Evolutionary conservation across 2,329 filamentous ascomycete species (phyloP).

Genomic region (Fusarium sp.): DNA sequence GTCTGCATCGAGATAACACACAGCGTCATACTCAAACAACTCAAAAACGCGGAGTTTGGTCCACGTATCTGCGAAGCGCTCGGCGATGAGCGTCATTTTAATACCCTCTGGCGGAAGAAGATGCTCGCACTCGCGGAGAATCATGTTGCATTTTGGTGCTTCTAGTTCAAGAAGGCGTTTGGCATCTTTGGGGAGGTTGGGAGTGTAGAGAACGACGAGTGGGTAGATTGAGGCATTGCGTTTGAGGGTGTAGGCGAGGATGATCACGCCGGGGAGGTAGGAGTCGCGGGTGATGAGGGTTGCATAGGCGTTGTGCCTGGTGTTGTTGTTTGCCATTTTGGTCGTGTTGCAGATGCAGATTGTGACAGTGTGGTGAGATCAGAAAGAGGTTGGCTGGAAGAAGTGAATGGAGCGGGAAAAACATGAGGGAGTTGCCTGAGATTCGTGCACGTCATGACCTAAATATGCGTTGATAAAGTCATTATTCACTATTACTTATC

Average conservation of each 20-base stretch:
- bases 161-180: slow-evolving; percentile 28
- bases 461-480: slow-evolving; percentile 12
- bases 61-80: slow-evolving; percentile 40
- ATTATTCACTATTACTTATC: not conserved
- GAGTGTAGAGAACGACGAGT: slow-evolving; percentile 36
- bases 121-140: slow-evolving; percentile 22
- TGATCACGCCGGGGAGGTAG: slow-evolving; percentile 39
- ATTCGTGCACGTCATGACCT: slow-evolving; percentile 29
- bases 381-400: not conserved
- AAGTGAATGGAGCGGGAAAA: not conserved
- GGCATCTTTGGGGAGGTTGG: slow-evolving; percentile 15
- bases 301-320: slow-evolving; percentile 36
- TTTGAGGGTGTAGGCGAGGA: slow-evolving; percentile 39
- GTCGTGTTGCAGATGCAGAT: slow-evolving; percentile 2
- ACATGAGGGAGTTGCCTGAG: not conserved
- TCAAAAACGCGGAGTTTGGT: slow-evolving; percentile 40
- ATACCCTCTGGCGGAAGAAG: slow-evolving; percentile 27
- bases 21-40: slow-evolving; percentile 36
- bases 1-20: slow-evolving; percentile 41
- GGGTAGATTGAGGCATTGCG: slow-evolving; percentile 27
- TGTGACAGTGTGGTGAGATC: not conserved
- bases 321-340: slow-evolving; percentile 1
- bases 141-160: slow-evolving; percentile 30
- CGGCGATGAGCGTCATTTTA: slow-evolving; percentile 37
- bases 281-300: slow-evolving; percentile 43